Evolutionary conservation across 2,329 filamentous ascomycete species (phyloP).

Genomic region (Sporothrix euskadiensis): DNA sequence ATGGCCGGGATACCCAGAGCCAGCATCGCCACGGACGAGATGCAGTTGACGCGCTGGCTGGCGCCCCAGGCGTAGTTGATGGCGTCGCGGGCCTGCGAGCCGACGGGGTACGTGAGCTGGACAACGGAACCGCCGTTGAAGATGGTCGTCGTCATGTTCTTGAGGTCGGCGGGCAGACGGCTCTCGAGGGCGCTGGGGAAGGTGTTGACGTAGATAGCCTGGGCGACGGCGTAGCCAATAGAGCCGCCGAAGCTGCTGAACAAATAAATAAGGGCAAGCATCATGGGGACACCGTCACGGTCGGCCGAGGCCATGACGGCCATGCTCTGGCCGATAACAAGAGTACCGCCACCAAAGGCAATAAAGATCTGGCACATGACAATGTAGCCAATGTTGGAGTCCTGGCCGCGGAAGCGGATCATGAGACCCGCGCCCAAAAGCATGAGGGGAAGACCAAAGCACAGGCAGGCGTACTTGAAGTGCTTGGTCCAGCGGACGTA

Average conservation of each 20-base stretch:
- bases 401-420: slow-evolving; percentile 57
- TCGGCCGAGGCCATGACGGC: slow-evolving; percentile 60
- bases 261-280: slow-evolving; percentile 59
- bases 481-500: slow-evolving; percentile 51
- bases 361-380: slow-evolving; percentile 60
- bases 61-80: slow-evolving; percentile 61
- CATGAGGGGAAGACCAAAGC: slow-evolving; percentile 54
- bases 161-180: slow-evolving; percentile 53
- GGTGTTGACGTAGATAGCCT: slow-evolving; percentile 61
- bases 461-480: slow-evolving; percentile 47
- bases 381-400: slow-evolving; percentile 52
- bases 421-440: slow-evolving; percentile 57
- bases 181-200: slow-evolving; percentile 53
- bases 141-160: slow-evolving; percentile 44
- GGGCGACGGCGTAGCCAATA: slow-evolving; percentile 59
- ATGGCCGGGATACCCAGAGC: slow-evolving; percentile 31
- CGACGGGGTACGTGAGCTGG: slow-evolving; percentile 53
- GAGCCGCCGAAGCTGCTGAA: slow-evolving; percentile 60
- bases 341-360: slow-evolving; percentile 55
- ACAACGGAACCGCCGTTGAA: slow-evolving; percentile 53
- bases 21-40: slow-evolving; percentile 46
- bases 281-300: slow-evolving; percentile 58
- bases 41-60: slow-evolving; percentile 50
- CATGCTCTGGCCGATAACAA: slow-evolving; percentile 60
- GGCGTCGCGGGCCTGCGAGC: slow-evolving; percentile 51